Percentiles rank a stretch among this genome's conserved stretches.
These are phyloP conservation scores for Aureobasidium zeae DNA, from an alignment of 2,329 filamentous ascomycete genomes.

Conservation along the genomic window DNA sequence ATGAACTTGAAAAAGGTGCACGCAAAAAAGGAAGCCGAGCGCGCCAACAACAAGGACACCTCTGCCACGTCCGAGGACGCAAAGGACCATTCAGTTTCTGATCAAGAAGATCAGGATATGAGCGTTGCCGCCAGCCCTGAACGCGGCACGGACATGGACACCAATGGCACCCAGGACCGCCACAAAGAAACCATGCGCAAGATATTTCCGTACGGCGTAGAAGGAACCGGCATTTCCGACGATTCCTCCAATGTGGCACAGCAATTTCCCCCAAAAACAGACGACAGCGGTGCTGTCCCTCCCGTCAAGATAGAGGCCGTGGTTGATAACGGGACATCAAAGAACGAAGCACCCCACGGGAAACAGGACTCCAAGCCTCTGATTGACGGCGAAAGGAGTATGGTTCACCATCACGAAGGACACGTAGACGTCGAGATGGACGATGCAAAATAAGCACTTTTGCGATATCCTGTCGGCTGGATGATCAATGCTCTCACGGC, in stretches of 20 bases:
- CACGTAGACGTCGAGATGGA: conserved; percentile 11
- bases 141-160: conserved; percentile 19
- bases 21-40: conserved; percentile 38
- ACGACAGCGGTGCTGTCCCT: conserved; percentile 1
- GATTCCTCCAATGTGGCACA: conserved; percentile 18
- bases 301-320: conserved; percentile 16
- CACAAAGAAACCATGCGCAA: conserved; percentile 26
- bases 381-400: conserved; percentile 9
- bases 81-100: conserved; percentile 10
- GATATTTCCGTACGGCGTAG: conserved; percentile 24
- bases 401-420: conserved; percentile 5
- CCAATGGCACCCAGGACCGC: conserved; percentile 20
- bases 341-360: neutral
- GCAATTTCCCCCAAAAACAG: conserved; percentile 20
- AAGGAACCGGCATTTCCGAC: conserved; percentile 8
- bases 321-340: neutral
- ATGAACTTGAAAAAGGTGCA: conserved; percentile 44
- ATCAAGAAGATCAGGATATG: conserved; percentile 7
- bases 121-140: conserved; percentile 17
- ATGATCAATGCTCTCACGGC: neutral
- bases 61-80: conserved; percentile 15
- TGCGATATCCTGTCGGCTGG: neutral
- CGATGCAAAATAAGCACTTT: conserved; percentile 1
- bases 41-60: conserved; percentile 24
- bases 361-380: neutral